These are phyloP conservation scores for Aurantiochytrium sp. DNA, from an alignment of 108 stramenopile species.

Conservation along the genomic window DNA sequence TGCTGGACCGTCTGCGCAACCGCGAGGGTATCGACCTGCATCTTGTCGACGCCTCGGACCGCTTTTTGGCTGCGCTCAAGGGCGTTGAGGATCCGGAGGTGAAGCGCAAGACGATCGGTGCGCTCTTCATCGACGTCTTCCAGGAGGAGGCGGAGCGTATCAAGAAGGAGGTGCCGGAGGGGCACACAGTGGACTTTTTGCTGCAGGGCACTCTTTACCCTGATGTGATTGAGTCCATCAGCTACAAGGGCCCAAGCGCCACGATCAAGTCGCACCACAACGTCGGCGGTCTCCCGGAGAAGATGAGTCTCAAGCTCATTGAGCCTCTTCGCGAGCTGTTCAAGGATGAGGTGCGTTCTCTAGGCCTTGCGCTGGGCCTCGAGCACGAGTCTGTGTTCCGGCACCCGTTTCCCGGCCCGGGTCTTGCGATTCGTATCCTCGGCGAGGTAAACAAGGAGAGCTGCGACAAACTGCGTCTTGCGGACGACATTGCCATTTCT, in stretches of 20 bases:
- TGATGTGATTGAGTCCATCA: constrained; percentile 96
- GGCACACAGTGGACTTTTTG: constrained; percentile 55
- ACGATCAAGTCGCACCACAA: constrained; percentile 99
- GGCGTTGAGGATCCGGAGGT: constrained; percentile 90
- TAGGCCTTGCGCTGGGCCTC: constrained; percentile 86
- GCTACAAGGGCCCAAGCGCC: constrained; percentile 95
- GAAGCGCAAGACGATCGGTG: constrained; percentile 95
- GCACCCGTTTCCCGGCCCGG: constrained; percentile 99
- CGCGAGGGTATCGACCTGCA: constrained; percentile 84
- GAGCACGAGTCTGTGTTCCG: constrained; percentile 87
- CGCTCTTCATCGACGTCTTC: constrained; percentile 91
- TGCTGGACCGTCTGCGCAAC: constrained; percentile 72
- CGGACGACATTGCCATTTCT: constrained; percentile 90
- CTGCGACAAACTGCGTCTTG: constrained; percentile 79
- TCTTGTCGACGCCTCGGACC: constrained; percentile 83
- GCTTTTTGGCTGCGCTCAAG: constrained; percentile 70
- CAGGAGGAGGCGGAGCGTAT: constrained; percentile 86
- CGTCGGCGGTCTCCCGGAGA: constrained; percentile 85
- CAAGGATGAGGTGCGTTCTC: constrained; percentile 90
- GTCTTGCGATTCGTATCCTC: constrained; percentile 88
- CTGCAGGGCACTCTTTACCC: constrained; percentile 97
- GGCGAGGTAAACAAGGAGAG: constrained; percentile 79
- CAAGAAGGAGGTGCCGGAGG: constrained; percentile 44
- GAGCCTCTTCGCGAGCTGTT: constrained; percentile 96
- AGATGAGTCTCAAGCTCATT: constrained; percentile 89